phyloP scores from a whole-genome alignment of 176 grass and related monocot species.

The Ananas comosus region DNA sequence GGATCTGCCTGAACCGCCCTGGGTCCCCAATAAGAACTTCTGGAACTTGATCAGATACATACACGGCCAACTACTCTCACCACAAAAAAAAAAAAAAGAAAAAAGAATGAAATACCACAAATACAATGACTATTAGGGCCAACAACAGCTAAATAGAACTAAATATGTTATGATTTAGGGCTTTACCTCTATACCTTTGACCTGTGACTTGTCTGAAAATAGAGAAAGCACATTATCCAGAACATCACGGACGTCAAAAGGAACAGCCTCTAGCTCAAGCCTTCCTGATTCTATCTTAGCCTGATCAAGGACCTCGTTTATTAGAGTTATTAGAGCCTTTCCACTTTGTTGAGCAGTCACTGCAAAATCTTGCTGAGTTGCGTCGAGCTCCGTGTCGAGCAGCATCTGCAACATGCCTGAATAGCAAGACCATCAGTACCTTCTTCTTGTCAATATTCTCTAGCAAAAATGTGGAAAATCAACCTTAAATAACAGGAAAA shows the following conservation, averaged over 20 bases:
- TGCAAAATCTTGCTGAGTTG: constrained; percentile 73
- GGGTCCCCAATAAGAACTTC: constrained; percentile 59
- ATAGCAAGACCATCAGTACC: constrained; percentile 10
- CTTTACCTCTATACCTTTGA: constrained; percentile 64
- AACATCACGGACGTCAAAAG: constrained; percentile 65
- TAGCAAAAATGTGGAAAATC: constrained; percentile 1
- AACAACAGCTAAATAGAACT: not conserved
- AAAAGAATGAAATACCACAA: constrained; percentile 3
- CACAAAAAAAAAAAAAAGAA: constrained; percentile 14
- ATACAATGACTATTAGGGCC: constrained; percentile 4
- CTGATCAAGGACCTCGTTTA: constrained; percentile 83
- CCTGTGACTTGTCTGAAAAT: constrained; percentile 69
- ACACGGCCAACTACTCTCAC: constrained; percentile 36
- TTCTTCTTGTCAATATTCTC: constrained; percentile 6
- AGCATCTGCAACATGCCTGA: constrained; percentile 87
- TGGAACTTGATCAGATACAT: constrained; percentile 67
- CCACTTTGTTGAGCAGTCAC: constrained; percentile 72
- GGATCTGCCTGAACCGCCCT: constrained; percentile 58
- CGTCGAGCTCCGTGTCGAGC: constrained; percentile 72
- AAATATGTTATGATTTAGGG: not conserved
- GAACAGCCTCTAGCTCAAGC: constrained; percentile 64
- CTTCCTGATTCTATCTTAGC: constrained; percentile 83
- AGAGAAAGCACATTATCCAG: constrained; percentile 71
- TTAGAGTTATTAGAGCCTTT: constrained; percentile 57
- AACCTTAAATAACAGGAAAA: not conserved